Evolutionary conservation across 768 basidiomycete genomes (phyloP).

Genomic region (Agaricus subrufescens): DNA sequence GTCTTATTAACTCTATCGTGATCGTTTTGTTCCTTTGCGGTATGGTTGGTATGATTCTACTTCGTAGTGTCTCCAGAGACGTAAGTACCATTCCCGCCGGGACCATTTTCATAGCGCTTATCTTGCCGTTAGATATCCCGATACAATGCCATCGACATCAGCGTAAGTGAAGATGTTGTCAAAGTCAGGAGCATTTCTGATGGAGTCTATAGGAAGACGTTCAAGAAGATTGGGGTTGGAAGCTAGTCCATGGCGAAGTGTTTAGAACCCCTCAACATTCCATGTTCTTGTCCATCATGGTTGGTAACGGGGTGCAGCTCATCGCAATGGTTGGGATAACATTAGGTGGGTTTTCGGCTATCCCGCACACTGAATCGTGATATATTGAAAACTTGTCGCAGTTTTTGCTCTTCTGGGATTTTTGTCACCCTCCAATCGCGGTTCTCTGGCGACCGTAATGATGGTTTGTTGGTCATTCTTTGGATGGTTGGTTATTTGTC

Average conservation of each 20-base stretch:
- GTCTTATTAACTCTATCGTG: constrained; percentile 86
- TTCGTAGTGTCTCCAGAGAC: constrained; percentile 85
- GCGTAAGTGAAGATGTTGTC: constrained; percentile 39
- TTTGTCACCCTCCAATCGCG: constrained; percentile 92
- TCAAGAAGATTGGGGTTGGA: constrained; percentile 99
- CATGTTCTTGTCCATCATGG: constrained; percentile 75
- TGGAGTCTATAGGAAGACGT: constrained; percentile 69
- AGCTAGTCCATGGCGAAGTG: constrained; percentile 93
- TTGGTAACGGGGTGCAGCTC: constrained; percentile 88
- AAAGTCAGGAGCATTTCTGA: neutral
- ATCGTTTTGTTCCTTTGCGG: constrained; percentile 88
- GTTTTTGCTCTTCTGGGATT: constrained; percentile 92
- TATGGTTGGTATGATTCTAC: constrained; percentile 90
- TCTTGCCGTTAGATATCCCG: constrained; percentile 61
- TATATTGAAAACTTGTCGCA: constrained; percentile 20
- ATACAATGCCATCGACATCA: constrained; percentile 93
- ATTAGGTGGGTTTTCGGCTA: constrained; percentile 45
- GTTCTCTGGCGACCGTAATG: constrained; percentile 90
- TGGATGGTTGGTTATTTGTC: constrained; percentile 51
- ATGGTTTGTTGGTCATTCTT: constrained; percentile 94
- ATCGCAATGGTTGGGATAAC: constrained; percentile 86
- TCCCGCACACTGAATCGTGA: neutral
- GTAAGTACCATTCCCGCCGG: constrained; percentile 36
- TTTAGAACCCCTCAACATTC: constrained; percentile 81
- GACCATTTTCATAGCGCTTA: constrained; percentile 11